Base-by-base conservation (phyloP, 73 alveolate genomes). In the Paramecium biaurelia region DNA sequence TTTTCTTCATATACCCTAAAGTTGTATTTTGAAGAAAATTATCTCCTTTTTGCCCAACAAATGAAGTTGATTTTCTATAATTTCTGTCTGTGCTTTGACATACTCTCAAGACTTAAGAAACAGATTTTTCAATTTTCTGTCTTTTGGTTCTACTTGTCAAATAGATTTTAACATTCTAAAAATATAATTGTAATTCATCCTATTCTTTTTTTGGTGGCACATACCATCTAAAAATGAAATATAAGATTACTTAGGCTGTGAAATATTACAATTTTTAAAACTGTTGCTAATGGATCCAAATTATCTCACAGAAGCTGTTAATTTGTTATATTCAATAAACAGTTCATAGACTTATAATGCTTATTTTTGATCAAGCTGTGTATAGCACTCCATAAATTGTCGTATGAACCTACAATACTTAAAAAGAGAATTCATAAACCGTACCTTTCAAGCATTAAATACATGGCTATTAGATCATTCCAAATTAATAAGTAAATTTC, bases 101-200 rank as follows among this genome's bases (percentile, higher is more conserved):
- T 0, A 41, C 74, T 20, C 90, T 26, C 24, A 63, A 14, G 26
- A 79, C 47, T 42, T 79, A 43, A 20, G 90, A 79, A 43, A 26
- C 74, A 43, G 90, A 79, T 45, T 79, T 79, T 24, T 79, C 90
- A 37, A 41, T 42, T 79, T 79, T 79, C 37, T 23, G 10, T 79
- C 90, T 79, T 43, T 45, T 79, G 1, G 90, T 38, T 79, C 90
- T 79, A 45, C 90, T 79, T n/a, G 90, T 79, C 21, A 79, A 14
- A 43, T 79, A 79, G 0, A 79, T 79, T 79, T 79, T 79, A 6
- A 79, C 90, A 79, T 79, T 79, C 53, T 79, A 41, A 45, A 79
- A 79, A 34, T 42, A 79, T 14, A 79, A 41, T 45, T 38, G 47
- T 14, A 79, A 41, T 79, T 79, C 90, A 10, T 79, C 90, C 30